Evolutionary conservation across 2,329 filamentous ascomycete genomes (phyloP).

Genomic region (Dothidotthia symphoricarpi): DNA sequence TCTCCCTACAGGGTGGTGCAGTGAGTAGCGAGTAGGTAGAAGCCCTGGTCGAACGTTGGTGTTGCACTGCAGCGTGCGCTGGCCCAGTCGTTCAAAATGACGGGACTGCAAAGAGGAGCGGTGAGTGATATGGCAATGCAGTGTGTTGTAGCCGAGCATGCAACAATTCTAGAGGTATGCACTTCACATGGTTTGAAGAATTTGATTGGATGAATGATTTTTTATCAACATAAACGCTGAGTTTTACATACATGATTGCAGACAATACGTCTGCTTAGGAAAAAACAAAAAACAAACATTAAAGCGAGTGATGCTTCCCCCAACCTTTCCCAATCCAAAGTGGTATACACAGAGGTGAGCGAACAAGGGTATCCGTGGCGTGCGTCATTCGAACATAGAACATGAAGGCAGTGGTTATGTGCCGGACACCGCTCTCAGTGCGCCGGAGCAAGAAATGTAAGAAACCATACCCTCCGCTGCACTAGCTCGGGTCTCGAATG

Average conservation of each 20-base stretch:
- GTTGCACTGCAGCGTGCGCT: too few species aligned
- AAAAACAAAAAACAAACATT: background rate
- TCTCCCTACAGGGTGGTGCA: too few species aligned
- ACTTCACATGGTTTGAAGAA: background rate
- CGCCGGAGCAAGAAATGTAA: conserved; percentile 2
- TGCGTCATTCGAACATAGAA: conserved; percentile 3
- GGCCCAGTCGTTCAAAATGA: too few species aligned
- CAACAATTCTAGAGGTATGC: too few species aligned
- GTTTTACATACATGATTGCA: background rate
- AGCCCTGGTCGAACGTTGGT: too few species aligned
- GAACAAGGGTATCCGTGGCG: conserved; percentile 7
- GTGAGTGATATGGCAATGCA: too few species aligned
- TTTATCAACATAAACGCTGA: background rate
- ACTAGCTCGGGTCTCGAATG: conserved; percentile 16
- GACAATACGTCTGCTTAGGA: background rate
- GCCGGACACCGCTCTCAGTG: conserved; percentile 2
- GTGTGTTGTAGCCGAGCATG: too few species aligned
- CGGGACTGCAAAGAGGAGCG: too few species aligned
- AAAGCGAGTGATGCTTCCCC: conserved; percentile 3
- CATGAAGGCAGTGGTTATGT: conserved; percentile 1
- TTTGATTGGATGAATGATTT: background rate
- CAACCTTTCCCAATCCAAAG: background rate
- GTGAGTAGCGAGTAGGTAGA: too few species aligned
- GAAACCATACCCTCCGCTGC: conserved; percentile 18
- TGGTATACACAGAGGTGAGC: conserved; percentile 6